These are phyloP conservation scores for Tephrocybe rancida DNA, from an alignment of 768 basidiomycete genomes.

Conservation along the genomic window DNA sequence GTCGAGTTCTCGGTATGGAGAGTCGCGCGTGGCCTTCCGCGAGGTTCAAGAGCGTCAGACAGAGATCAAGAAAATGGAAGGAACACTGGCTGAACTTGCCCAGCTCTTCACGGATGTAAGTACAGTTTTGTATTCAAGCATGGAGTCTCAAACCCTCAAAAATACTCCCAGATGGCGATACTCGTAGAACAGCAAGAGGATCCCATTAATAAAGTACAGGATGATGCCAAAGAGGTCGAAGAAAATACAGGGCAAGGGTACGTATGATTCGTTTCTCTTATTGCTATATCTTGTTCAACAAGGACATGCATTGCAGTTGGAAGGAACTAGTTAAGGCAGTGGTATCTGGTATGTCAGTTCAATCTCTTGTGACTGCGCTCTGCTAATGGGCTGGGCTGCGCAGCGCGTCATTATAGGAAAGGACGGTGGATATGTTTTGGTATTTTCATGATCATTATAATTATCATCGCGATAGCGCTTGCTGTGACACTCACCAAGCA, in stretches of 20 bases:
- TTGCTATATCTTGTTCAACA: slow-evolving; percentile 1
- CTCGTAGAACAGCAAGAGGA: slow-evolving; percentile 84
- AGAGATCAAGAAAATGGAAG: slow-evolving; percentile 84
- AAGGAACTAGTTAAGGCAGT: slow-evolving; percentile 70
- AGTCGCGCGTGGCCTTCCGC: slow-evolving; percentile 77
- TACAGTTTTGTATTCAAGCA: not conserved
- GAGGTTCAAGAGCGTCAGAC: slow-evolving; percentile 91
- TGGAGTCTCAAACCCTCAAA: not conserved
- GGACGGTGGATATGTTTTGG: slow-evolving; percentile 89
- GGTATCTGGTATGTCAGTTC: slow-evolving; percentile 39
- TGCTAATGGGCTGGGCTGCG: slow-evolving; percentile 1
- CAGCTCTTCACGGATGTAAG: slow-evolving; percentile 84
- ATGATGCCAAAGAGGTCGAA: slow-evolving; percentile 62
- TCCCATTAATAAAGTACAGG: slow-evolving; percentile 64
- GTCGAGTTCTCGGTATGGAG: slow-evolving; percentile 79
- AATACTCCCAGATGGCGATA: slow-evolving; percentile 63
- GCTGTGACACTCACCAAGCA: slow-evolving; percentile 43
- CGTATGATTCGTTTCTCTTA: slow-evolving; percentile 23
- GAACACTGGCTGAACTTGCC: slow-evolving; percentile 85
- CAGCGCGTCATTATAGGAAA: slow-evolving; percentile 70
- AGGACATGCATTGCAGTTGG: slow-evolving; percentile 38
- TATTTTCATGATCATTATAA: slow-evolving; percentile 54
- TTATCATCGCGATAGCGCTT: slow-evolving; percentile 61
- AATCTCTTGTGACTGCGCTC: slow-evolving; percentile 8
- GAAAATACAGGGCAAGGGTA: slow-evolving; percentile 74